A percentile compares a stretch with the other conserved stretches of the same genome.
Evolutionary conservation across 1,139 yeast genomes (phyloP).

Genomic region (Tardiomyces blankii): DNA sequence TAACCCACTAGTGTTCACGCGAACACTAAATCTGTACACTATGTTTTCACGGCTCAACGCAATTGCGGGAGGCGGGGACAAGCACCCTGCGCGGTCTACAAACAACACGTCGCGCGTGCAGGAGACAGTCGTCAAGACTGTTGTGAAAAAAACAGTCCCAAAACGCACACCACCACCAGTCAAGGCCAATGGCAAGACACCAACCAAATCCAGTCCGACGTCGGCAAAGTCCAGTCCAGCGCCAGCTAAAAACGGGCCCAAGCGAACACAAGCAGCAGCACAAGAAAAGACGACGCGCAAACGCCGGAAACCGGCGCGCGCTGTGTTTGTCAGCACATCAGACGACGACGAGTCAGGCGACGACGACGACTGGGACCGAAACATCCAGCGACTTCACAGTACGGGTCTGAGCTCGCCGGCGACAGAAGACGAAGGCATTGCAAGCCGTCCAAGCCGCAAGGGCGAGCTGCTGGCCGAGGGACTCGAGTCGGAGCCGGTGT

Average conservation of each 20-base stretch:
- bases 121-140: background rate
- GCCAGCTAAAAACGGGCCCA: background rate
- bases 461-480: background rate
- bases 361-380: conserved; percentile 13
- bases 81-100: background rate
- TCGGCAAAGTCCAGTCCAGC: background rate
- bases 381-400: conserved; percentile 6
- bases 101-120: background rate
- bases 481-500: background rate
- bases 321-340: background rate
- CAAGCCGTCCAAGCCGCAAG: background rate
- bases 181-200: too few species aligned
- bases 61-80: background rate
- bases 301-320: background rate
- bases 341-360: background rate
- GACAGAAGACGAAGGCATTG: background rate
- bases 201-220: too few species aligned
- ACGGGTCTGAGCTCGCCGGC: conserved; percentile 1
- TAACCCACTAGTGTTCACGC: too few species aligned
- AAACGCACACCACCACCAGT: background rate
- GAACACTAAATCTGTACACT: too few species aligned
- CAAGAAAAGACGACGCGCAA: background rate
- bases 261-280: background rate
- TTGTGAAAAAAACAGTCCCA: background rate
- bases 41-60: background rate